Conservation (phyloP, 2,329 filamentous ascomycete species). For the Cladosporium oxysporum region DNA sequence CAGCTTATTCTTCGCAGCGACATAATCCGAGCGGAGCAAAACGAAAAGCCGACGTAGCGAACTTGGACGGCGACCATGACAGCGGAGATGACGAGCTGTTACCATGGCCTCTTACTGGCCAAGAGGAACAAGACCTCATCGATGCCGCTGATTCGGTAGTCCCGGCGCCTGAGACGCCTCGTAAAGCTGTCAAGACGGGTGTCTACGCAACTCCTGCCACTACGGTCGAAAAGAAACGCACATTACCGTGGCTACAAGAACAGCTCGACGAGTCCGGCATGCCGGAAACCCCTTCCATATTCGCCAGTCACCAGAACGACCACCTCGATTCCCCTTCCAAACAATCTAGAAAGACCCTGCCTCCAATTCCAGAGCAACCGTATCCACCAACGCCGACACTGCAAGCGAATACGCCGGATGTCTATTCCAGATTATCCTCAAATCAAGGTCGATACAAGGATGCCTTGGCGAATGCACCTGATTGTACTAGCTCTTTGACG, state of each 20-base stretch:
- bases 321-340: constrained; percentile 34
- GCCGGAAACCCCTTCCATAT: constrained; percentile 34
- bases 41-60: constrained; percentile 31
- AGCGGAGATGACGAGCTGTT: constrained; percentile 37
- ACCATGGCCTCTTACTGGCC: constrained; percentile 35
- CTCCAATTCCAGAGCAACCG: background rate
- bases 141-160: constrained; percentile 27
- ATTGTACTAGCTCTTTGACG: constrained; percentile 29
- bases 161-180: constrained; percentile 41
- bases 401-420: background rate
- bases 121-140: constrained; percentile 38
- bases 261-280: constrained; percentile 15
- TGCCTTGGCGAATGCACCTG: constrained; percentile 30
- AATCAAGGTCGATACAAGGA: constrained; percentile 30
- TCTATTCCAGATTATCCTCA: constrained; percentile 25
- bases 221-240: constrained; percentile 32
- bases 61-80: constrained; percentile 27
- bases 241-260: constrained; percentile 41
- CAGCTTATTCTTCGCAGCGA: constrained; percentile 25
- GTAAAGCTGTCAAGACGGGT: constrained; percentile 42
- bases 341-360: background rate
- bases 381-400: constrained; percentile 13
- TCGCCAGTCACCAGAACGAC: constrained; percentile 6
- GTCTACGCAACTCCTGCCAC: constrained; percentile 42
- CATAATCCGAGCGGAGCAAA: constrained; percentile 30